Base-by-base conservation (phyloP, 1,139 yeast genomes). In the Sugiyamaella paludigena region DNA sequence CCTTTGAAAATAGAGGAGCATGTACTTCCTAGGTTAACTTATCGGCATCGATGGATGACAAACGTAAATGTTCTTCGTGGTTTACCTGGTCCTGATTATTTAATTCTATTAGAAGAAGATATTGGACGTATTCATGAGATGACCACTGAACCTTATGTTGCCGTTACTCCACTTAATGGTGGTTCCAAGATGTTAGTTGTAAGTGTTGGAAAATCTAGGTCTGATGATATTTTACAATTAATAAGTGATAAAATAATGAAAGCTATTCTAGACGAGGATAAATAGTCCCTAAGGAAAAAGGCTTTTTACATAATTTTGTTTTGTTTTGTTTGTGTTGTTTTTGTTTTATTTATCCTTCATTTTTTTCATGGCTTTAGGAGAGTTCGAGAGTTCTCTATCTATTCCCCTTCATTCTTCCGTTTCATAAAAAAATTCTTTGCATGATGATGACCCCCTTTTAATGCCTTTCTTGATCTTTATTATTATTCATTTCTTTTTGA, bases 11-110 rank as follows among this genome's bases (percentile, higher is more conserved):
- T 47, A 13, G 48, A 47, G 7, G 48, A 44, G 30, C 43, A 40
- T 7, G 15, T 26, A 2, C 15, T 12, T 7, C 47, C 37, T 8
- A 16, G 37, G 4, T 19, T 47, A 26, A 40, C 51, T 15, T 59
- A 58, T 35, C 53, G 61, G 3, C 61, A 60, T 26, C 52, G 52
- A 29, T 61, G 65, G 65, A 58, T 54, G 55, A 53, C 57, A 30
- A 51, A 54, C 28, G 60, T 57, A 28, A 53, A 55, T 16, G 30
- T 61, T 31, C 51, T 63, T 33, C 53, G 61, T 38, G 66, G 66
- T 2, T 51, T 63, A 7, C 64, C 63, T 2, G 58, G 57, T 3
- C 65, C 67, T 4, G 64, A 63, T 48, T 59, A 45, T 38, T 43
- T 61, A 27, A 58, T 63, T 9, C 58, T 43, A n/a, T 29, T 48